Base-by-base conservation (phyloP, 140 eudicot genomes). In the Senecio squalidus region DNA sequence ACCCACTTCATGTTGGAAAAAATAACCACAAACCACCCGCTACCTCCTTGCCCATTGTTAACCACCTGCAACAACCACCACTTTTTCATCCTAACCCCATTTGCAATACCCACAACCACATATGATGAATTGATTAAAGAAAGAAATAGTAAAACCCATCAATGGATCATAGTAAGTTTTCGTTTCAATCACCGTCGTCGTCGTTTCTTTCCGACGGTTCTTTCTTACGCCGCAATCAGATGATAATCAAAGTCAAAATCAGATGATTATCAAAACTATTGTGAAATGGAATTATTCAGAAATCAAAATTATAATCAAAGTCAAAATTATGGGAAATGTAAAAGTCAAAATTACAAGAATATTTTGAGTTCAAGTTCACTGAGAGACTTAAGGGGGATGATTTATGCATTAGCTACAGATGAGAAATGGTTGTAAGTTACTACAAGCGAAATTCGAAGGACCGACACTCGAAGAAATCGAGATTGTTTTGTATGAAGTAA, bases 401-500 rank as follows among this genome's bases (percentile, higher is more conserved):
- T 84, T 38, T 43, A 58, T 24, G 30, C 46, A 1, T 31, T 71
- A 9, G 82, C 88, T 6, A 71, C 77, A 16, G 78, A 84, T 50
- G 84, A 74, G n/a, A 71, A 36, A 55, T 13, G 74, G 74, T 33
- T 70, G 76, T 48, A 66, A 64, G 27, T 3, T 70, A 1, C 59
- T 84, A 69, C 78, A 71, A 38, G 23, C 15, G 3, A 80, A 71
- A n/a, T 56, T 83, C 13, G 73, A 74, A 8, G 46, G 74, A 25
- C 76, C 80, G 29, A 61, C 18, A 38, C 30, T n/a, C 28, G 74
- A 45, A 22, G 78, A 80, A 31, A 66, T 74, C 55, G 78, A 78
- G 25, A 57, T 77, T 64, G 70, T 84, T 26, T 31, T 84, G 36
- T 33, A 55, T 0, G 82, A 77, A 64, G 78, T 84, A 26, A 16